Evolutionary conservation across 176 grass and related monocot genomes (phyloP).

Genomic region (Hordeum vulgare): DNA sequence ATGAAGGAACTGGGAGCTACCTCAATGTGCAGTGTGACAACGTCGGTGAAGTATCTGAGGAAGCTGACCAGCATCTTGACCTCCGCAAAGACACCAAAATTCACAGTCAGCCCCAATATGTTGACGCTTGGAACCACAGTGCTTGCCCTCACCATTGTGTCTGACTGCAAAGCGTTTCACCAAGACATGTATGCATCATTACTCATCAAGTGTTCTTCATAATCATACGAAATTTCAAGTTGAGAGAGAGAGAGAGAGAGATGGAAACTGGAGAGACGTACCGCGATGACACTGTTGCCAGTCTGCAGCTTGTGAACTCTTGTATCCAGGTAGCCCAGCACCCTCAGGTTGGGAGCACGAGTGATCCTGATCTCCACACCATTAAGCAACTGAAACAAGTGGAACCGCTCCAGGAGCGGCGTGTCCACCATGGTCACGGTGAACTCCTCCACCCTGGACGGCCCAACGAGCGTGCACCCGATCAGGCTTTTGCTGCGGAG

Average conservation of each 20-base stretch:
- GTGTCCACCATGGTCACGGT: not conserved
- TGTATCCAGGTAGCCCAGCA: not conserved
- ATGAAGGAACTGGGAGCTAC: not conserved
- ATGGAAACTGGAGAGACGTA: not conserved
- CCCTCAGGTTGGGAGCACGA: not conserved
- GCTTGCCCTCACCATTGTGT: not conserved
- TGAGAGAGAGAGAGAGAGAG: no score
- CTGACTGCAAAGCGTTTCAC: not conserved
- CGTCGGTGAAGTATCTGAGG: constrained; percentile 25
- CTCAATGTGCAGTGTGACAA: constrained; percentile 17
- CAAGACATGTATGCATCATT: not conserved
- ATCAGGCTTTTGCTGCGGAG: not conserved
- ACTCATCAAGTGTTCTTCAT: not conserved
- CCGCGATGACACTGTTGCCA: not conserved
- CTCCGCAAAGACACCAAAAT: not conserved
- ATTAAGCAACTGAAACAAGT: not conserved
- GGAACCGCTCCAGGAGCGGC: constrained; percentile 5
- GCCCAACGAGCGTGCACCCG: not conserved
- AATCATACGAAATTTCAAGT: not conserved
- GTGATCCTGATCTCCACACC: not conserved
- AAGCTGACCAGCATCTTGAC: constrained; percentile 1
- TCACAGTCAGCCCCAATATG: not conserved
- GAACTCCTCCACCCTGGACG: not conserved
- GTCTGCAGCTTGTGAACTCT: no score
- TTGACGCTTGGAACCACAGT: constrained; percentile 1